Percentiles rank a stretch among this genome's conserved stretches.
Evolutionary conservation across 225 moss, liverwort and hornwort genomes (phyloP).

Genomic region (Climacium dendroides): DNA sequence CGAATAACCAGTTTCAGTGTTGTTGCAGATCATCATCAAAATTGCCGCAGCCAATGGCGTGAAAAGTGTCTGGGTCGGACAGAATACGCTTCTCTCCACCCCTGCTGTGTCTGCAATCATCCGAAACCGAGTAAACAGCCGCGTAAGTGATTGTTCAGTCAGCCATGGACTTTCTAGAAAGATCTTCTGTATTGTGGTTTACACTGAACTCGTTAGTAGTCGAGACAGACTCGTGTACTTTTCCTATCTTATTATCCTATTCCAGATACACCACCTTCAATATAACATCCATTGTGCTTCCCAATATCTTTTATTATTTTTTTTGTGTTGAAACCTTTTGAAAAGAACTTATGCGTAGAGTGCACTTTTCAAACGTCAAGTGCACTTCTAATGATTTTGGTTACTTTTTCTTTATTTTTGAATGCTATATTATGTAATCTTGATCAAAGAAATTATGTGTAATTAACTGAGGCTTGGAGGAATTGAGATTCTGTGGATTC

Average conservation of each 20-base stretch:
- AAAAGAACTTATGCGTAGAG: neutral
- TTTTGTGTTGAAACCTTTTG: neutral
- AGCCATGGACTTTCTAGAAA: neutral
- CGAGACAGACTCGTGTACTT: neutral
- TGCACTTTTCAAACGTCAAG: neutral
- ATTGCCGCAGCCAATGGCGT: slow-evolving; percentile 86
- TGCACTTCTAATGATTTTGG: neutral
- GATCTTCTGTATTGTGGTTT: neutral
- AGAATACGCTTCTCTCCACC: slow-evolving; percentile 67
- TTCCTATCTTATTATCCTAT: neutral
- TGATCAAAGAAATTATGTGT: neutral
- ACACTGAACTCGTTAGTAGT: neutral
- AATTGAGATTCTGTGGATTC: neutral
- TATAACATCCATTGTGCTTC: neutral
- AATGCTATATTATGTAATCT: neutral
- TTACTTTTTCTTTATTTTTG: neutral
- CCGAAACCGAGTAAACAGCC: slow-evolving; percentile 47
- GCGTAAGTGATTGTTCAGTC: slow-evolving; percentile 9
- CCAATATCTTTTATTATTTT: neutral
- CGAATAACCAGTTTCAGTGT: neutral
- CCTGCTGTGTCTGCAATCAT: slow-evolving; percentile 80
- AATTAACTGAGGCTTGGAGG: neutral
- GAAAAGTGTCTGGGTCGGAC: slow-evolving; percentile 59
- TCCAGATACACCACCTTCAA: neutral
- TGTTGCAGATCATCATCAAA: slow-evolving; percentile 54